Evolutionary conservation across 495 filamentous ascomycete species (phyloP).

Genomic region (Elasticomyces elasticus): DNA sequence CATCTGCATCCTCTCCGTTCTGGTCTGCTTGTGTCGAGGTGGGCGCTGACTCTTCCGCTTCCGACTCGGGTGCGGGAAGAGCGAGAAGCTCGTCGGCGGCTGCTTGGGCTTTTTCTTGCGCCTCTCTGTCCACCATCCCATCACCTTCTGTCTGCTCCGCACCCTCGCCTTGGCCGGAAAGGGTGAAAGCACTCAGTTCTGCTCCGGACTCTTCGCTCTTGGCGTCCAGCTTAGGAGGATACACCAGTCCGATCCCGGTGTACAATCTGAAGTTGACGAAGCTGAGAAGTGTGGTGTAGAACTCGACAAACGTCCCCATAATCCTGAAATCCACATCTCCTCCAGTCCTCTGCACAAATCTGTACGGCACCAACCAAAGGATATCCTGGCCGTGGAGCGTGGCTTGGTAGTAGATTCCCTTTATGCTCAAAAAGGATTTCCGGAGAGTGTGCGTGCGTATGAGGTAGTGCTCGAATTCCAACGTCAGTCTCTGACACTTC

Average conservation of each 20-base stretch:
- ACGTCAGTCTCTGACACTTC: slow-evolving; percentile 78
- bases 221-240: slow-evolving; percentile 87
- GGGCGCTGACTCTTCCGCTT: background rate
- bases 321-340: slow-evolving; percentile 95
- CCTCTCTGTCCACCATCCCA: slow-evolving; percentile 35
- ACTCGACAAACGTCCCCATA: slow-evolving; percentile 98
- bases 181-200: slow-evolving; percentile 81
- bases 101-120: slow-evolving; percentile 33
- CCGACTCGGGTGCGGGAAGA: slow-evolving; percentile 29
- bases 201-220: slow-evolving; percentile 78
- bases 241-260: slow-evolving; percentile 78
- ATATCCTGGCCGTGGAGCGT: slow-evolving; percentile 98
- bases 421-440: slow-evolving; percentile 95
- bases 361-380: slow-evolving; percentile 93
- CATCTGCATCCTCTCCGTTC: background rate
- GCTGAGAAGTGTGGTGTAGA: slow-evolving; percentile 90
- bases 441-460: slow-evolving; percentile 81
- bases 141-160: slow-evolving; percentile 24
- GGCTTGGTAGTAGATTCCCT: slow-evolving; percentile 98
- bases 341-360: slow-evolving; percentile 86
- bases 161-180: slow-evolving; percentile 58
- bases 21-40: background rate
- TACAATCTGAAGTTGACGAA: slow-evolving; percentile 95
- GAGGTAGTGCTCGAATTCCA: slow-evolving; percentile 95
- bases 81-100: slow-evolving; percentile 30